These are phyloP conservation scores for Apocynum venetum DNA, from an alignment of 257 asterid genomes.

Conservation along the genomic window DNA sequence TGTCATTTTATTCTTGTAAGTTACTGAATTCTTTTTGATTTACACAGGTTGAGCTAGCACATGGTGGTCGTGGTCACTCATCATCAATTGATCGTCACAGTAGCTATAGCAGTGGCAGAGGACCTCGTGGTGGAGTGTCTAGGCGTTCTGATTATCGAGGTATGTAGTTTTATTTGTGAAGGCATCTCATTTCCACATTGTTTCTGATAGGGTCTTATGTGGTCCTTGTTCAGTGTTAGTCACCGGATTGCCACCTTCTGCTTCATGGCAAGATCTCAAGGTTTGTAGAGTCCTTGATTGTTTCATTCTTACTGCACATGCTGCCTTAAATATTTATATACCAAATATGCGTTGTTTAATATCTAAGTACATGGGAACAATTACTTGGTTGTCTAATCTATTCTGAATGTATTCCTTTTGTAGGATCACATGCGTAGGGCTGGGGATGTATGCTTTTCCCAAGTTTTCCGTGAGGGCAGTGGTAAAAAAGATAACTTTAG, in stretches of 20 bases:
- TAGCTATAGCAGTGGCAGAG: constrained; percentile 48
- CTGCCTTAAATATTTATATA: neutral
- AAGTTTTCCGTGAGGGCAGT: constrained; percentile 89
- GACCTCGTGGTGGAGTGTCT: constrained; percentile 93
- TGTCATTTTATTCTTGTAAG: neutral
- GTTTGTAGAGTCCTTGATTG: constrained; percentile 26
- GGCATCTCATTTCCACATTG: neutral
- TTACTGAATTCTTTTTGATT: constrained; percentile 9
- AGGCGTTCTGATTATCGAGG: constrained; percentile 91
- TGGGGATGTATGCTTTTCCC: constrained; percentile 99
- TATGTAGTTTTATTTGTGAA: constrained; percentile 20
- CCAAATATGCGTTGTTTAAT: neutral
- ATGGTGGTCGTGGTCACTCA: constrained; percentile 93
- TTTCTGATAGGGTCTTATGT: constrained; percentile 11
- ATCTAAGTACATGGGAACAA: neutral
- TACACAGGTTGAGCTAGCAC: constrained; percentile 91
- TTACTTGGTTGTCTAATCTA: neutral
- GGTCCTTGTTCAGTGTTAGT: constrained; percentile 53
- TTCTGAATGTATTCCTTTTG: neutral
- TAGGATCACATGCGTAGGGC: constrained; percentile 99
- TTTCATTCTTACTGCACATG: too few relatives aligned
- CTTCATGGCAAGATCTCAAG: constrained; percentile 99
- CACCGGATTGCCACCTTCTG: constrained; percentile 86
- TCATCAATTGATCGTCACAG: constrained; percentile 69
- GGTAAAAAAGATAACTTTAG: constrained; percentile 37